A percentile compares a stretch with the other conserved stretches of the same genome.
These are phyloP conservation scores for Chytriomyces confervae DNA, from an alignment of 192 early-diverging fungal species.

Conservation along the genomic window DNA sequence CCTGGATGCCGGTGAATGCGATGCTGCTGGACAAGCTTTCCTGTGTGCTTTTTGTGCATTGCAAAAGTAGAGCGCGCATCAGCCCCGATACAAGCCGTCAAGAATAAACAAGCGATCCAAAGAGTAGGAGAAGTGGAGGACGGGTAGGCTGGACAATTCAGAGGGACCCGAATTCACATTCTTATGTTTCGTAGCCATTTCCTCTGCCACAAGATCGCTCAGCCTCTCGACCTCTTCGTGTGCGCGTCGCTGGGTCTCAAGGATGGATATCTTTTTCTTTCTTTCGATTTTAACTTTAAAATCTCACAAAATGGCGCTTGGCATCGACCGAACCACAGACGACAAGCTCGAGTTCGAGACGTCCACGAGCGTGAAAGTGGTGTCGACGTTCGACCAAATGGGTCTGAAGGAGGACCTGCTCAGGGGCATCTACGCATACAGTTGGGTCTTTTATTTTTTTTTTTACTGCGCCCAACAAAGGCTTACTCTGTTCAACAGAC, in stretches of 20 bases:
- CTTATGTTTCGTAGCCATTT: constrained; percentile 76
- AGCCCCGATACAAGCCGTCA: too few relatives aligned
- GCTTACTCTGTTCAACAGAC: constrained; percentile 42
- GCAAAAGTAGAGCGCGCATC: too few relatives aligned
- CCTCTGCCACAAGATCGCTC: constrained; percentile 85
- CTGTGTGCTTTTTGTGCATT: constrained; percentile 62
- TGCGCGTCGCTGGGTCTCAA: constrained; percentile 75
- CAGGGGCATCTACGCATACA: constrained; percentile 97
- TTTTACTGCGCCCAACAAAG: not conserved
- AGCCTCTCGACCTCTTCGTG: constrained; percentile 93
- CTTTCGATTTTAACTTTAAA: too few relatives aligned
- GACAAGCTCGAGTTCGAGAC: constrained; percentile 72
- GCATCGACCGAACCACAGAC: constrained; percentile 28
- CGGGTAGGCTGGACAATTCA: too few relatives aligned
- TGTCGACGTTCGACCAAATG: constrained; percentile 90
- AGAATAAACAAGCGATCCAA: too few relatives aligned
- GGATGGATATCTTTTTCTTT: constrained; percentile 29
- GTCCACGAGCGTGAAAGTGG: constrained; percentile 82
- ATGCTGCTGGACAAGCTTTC: constrained; percentile 82
- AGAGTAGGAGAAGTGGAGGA: too few relatives aligned
- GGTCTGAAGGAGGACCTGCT: constrained; percentile 95
- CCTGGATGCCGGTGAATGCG: constrained; percentile 66
- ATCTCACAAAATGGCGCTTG: not conserved
- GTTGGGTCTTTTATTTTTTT: constrained; percentile 39
- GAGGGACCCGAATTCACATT: constrained; percentile 1